phyloP scores from a whole-genome alignment of 1,139 yeast species.

The Suhomyces taliae region DNA sequence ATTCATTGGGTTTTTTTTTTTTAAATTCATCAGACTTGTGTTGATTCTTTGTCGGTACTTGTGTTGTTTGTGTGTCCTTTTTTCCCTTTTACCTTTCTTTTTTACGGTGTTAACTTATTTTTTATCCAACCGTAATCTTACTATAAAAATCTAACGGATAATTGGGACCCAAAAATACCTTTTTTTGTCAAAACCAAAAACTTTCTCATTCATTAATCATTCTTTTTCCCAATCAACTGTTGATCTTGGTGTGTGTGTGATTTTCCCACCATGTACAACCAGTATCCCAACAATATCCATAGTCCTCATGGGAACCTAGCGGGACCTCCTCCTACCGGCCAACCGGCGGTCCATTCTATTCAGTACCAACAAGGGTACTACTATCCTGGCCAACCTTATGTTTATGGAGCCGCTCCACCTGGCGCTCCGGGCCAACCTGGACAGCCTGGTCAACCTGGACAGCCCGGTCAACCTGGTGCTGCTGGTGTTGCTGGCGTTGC shows the following conservation, averaged over 20 bases:
- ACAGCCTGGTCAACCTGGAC: neutral
- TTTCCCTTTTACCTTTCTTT: too few species aligned
- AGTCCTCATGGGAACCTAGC: constrained; percentile 1
- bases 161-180: neutral
- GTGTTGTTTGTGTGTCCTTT: too few species aligned
- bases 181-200: neutral
- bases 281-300: constrained; percentile 6
- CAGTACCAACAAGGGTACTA: constrained; percentile 8
- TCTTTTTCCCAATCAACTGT: neutral
- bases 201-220: neutral
- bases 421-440: neutral
- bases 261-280: constrained; percentile 7
- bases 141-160: too few species aligned
- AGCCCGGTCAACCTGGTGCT: neutral
- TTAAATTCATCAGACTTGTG: too few species aligned
- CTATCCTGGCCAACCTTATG: constrained; percentile 3
- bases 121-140: too few species aligned
- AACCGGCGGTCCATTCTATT: constrained; percentile 6
- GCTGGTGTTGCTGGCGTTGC: neutral
- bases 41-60: too few species aligned
- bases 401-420: neutral
- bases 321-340: constrained; percentile 1
- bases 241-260: neutral
- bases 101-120: too few species aligned
- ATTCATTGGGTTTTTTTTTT: too few species aligned